phyloP scores from a whole-genome alignment of 208 protist species.

The Acanthamoeba sp. region DNA sequence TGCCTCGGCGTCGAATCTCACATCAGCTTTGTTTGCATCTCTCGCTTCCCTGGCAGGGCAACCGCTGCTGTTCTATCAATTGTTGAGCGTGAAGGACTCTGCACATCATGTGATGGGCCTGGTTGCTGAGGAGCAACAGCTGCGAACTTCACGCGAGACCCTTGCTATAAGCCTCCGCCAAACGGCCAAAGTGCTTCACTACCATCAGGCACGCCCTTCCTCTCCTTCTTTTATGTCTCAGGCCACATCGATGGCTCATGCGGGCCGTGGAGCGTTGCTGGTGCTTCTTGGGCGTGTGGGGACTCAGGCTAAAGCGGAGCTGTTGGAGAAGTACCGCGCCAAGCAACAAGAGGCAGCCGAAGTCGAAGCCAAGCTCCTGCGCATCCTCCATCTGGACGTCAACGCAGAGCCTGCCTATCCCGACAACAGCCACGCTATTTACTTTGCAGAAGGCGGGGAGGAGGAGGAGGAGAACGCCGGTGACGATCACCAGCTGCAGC shows the following conservation, averaged over 20 bases:
- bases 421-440: neutral
- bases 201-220: neutral
- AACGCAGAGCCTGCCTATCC: neutral
- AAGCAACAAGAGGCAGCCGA: neutral
- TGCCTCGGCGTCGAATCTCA: neutral
- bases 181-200: constrained; percentile 34
- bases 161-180: neutral
- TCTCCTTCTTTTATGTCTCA: neutral
- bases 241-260: neutral
- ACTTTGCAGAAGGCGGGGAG: neutral
- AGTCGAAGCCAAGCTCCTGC: constrained; percentile 34
- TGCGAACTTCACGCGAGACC: neutral
- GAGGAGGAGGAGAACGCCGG: neutral
- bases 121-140: neutral
- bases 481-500: neutral
- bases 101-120: neutral
- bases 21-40: neutral
- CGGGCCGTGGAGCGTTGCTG: neutral
- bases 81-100: neutral
- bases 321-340: constrained; percentile 35
- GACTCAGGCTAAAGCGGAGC: neutral
- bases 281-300: neutral
- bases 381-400: neutral
- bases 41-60: neutral
- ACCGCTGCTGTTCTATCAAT: constrained; percentile 8